Evolutionary conservation across 2,329 filamentous ascomycete genomes (phyloP), one percentile per base, ranked within the genome.

Genomic region (Thelonectria olida): DNA sequence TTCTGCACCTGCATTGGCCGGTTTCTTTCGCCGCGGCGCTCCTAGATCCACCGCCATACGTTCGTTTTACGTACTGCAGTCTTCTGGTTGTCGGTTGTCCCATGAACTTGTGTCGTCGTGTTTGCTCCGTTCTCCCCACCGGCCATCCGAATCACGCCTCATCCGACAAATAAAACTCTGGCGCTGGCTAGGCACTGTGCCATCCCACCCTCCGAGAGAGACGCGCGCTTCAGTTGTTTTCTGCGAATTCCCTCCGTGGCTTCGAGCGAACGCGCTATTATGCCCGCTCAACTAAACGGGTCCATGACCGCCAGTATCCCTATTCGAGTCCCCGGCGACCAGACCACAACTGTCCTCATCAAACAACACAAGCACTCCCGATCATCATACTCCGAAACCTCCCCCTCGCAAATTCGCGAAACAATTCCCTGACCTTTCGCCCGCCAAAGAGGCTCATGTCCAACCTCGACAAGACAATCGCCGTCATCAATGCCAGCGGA

Each of bases 401-500:
- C 85, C 8, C 85, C 9, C 79, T 88, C 50, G 77, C 81, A 53
- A 74, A 70, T 59, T 85, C 85, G 15, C 79, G 85, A 67, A 88
- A 87, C 67, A 88, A 86, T 67, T 88, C 85, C 20, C 69, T 87
- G 61, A 87, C 82, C n/a, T 87, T 87, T 68, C 85, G 86, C 19
- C 85, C 86, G 15, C 77, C 83, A 47, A 88, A 88, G 76, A 82
- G 86, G 67, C 79, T 84, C 68, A 87, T 85, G 79, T 83, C 84
- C 61, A 80, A 81, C 27, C 85, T 85, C 44, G 84, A 86, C 75
- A 96, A 94, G 81, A 96, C 92, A 56, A 93, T 97, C 73, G 95
- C 94, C 75, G 90, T 97, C 74, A 94, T 98, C 81, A 98, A 98
- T 80, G 93, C 93, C 75, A 95, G 93, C 76, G 96, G 96, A 74